Conservation (phyloP, 306 rosid species). For the Glycine soja region DNA sequence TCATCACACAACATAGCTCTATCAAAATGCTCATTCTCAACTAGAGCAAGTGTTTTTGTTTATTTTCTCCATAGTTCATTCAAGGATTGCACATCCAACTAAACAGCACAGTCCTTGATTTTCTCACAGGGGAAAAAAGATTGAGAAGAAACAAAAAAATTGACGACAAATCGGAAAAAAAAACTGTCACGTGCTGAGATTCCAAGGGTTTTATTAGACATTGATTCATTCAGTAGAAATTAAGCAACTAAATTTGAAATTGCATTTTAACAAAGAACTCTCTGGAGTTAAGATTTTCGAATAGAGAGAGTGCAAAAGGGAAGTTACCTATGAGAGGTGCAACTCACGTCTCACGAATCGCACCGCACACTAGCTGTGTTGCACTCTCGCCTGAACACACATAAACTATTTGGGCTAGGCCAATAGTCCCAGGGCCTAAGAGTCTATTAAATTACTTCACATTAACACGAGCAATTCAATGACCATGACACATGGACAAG, state of each 20-base stretch:
- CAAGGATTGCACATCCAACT: not conserved
- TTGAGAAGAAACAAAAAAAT: not conserved
- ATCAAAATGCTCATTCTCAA: too few relatives aligned
- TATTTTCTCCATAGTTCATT: not conserved
- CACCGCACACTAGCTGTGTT: not conserved
- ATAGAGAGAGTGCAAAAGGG: not conserved
- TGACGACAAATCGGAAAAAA: not conserved
- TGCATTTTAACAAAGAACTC: not conserved
- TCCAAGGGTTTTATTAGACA: too few relatives aligned
- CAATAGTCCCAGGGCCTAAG: too few relatives aligned
- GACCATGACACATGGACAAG: not conserved
- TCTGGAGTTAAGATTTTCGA: too few relatives aligned
- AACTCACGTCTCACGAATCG: not conserved
- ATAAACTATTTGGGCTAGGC: slow-evolving; percentile 18
- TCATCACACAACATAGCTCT: not conserved
- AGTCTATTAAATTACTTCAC: slow-evolving; percentile 38
- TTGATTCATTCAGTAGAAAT: too few relatives aligned
- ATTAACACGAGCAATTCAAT: slow-evolving; percentile 40
- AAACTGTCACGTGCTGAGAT: too few relatives aligned
- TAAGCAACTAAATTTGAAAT: too few relatives aligned
- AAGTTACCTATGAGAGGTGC: slow-evolving; percentile 13
- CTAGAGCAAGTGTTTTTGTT: too few relatives aligned
- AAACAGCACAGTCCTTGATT: not conserved
- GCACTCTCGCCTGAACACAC: not conserved
- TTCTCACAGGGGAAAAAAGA: not conserved